These are phyloP conservation scores for Eragrostis tef DNA, from an alignment of 202 grass and related monocot species.

Conservation along the genomic window DNA sequence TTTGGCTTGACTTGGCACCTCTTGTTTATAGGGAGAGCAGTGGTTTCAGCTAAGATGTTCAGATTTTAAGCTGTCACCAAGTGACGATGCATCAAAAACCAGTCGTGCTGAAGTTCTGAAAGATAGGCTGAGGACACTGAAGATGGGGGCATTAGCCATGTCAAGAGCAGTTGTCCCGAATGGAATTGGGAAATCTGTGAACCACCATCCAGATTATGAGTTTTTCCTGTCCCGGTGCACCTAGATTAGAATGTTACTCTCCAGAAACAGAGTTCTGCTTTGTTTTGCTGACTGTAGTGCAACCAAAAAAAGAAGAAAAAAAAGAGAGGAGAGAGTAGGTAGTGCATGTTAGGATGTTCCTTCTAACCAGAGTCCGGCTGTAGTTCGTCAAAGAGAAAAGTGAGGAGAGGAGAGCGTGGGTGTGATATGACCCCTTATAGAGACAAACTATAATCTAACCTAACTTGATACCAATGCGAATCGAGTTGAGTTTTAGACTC, in stretches of 20 bases:
- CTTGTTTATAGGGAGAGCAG: slow-evolving; percentile 63
- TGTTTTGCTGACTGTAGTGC: slow-evolving; percentile 6
- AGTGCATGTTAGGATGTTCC: slow-evolving; percentile 38
- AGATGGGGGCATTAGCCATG: slow-evolving; percentile 56
- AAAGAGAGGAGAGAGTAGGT: not conserved
- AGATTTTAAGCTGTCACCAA: slow-evolving; percentile 27
- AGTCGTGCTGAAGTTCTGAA: slow-evolving; percentile 50
- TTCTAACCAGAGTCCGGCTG: slow-evolving; percentile 45
- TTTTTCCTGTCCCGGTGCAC: slow-evolving; percentile 67
- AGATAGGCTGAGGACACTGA: slow-evolving; percentile 67
- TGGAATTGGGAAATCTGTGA: slow-evolving; percentile 49
- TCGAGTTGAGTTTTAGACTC: slow-evolving; percentile 36
- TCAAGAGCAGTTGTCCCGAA: slow-evolving; percentile 57
- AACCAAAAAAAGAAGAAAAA: slow-evolving; percentile 3
- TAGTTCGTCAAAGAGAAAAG: slow-evolving; percentile 28
- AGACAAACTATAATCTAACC: slow-evolving; percentile 29
- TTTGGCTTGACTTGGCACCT: not conserved
- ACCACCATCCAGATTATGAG: slow-evolving; percentile 72
- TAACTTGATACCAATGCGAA: slow-evolving; percentile 40
- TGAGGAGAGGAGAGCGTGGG: not conserved
- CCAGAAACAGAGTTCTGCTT: not conserved
- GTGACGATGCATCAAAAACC: not conserved
- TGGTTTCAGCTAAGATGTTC: slow-evolving; percentile 62
- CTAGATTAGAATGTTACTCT: slow-evolving; percentile 40
- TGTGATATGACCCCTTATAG: not conserved